Conservation (phyloP, 169 alveolate species). For the Plasmodium fragile region DNA sequence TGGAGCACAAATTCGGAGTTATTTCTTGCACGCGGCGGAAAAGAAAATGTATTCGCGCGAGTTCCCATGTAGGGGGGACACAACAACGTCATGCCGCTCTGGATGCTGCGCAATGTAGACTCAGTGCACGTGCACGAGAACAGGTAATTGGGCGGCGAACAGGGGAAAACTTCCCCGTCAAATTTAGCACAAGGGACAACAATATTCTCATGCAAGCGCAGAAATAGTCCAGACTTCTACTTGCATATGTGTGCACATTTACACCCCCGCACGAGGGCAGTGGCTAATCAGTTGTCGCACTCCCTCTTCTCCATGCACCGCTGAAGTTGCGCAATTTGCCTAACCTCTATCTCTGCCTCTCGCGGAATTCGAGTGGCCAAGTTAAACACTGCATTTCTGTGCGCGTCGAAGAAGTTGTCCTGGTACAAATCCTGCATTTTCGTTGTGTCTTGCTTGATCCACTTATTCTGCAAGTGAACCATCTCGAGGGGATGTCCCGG, state of each 20-base stretch:
- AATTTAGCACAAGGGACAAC: background rate
- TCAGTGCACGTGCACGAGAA: background rate
- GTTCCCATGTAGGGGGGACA: background rate
- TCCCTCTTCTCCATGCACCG: constrained; percentile 1
- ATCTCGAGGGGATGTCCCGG: constrained; percentile 83
- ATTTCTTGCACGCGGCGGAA: background rate
- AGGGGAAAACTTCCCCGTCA: background rate
- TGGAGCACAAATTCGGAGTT: background rate
- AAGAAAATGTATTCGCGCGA: background rate
- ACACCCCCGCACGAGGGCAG: background rate
- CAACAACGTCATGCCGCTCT: background rate
- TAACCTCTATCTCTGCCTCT: constrained; percentile 54
- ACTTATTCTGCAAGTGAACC: constrained; percentile 80
- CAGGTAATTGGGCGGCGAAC: background rate
- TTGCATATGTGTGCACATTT: background rate
- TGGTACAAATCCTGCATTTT: constrained; percentile 78
- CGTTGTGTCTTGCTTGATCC: constrained; percentile 80
- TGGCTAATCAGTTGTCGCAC: background rate
- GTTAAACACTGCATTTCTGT: constrained; percentile 80
- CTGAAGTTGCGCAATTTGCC: constrained; percentile 24
- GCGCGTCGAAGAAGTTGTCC: constrained; percentile 78
- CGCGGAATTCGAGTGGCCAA: constrained; percentile 73
- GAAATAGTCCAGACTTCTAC: background rate
- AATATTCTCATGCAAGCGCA: background rate
- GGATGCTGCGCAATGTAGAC: background rate